Evolutionary conservation across 2,329 filamentous ascomycete species (phyloP), one percentile per base, ranked within the genome.

Genomic region (Stachybotrys chartarum): DNA sequence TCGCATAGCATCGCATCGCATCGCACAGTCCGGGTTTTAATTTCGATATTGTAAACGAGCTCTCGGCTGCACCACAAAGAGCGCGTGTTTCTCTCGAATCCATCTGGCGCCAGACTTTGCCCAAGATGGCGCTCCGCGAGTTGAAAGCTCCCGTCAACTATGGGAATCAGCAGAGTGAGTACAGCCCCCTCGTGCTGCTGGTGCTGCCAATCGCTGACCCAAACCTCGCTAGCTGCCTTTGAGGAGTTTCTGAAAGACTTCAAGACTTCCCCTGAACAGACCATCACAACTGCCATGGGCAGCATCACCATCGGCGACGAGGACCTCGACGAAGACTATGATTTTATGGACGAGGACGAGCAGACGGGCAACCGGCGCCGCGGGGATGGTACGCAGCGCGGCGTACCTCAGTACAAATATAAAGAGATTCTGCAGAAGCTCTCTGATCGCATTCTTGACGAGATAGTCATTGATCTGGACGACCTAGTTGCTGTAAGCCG

Each of bases 281-380:
- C 87, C 57, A 85, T 95, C 62, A 85, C 90, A 45, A 87, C 92
- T 69, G 91, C 91, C 49, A 81, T 99, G 51, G 85, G 90, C 63
- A 85, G 87, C 62, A 84, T 99, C 65, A 88, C 88, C 66, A 88
- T 99, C 60, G 88, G 91, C 70, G 92, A 91, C 67, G 88, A 95
- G 73, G 88, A 88, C 63, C 80, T 90, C 47, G 91, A 87, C 72
- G 92, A 96, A 66, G 91, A 96, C 65, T 90, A 96, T 70, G 91
- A 97, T 66, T 90, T 95, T 68, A 91, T 96, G 85, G 90, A 96
- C 68, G 88, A 92, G 64, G 82, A 85, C 58, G 86, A 90, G 59
- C 83, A 84, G 54, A 77, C 78, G 17, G 75, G 77, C 45, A 75
- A 77, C 57, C 75, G 70, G 58, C 79, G 77, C 24, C 78, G 73